Evolutionary conservation across 2,329 filamentous ascomycete genomes (phyloP).

Genomic region (Zymoseptoria tritici): DNA sequence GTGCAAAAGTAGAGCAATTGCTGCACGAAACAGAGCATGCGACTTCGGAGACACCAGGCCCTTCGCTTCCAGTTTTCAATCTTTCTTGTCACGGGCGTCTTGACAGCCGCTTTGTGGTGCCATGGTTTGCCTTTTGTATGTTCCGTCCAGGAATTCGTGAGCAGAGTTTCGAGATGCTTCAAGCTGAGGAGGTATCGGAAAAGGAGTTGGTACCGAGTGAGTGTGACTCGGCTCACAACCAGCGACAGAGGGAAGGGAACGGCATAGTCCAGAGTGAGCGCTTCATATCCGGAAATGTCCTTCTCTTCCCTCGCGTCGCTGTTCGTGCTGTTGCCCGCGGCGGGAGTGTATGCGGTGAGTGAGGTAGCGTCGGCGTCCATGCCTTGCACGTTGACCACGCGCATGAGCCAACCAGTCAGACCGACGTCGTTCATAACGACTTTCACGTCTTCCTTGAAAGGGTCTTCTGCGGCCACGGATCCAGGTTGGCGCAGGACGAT

Average conservation of each 20-base stretch:
- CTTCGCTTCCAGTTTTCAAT: slow-evolving; percentile 89
- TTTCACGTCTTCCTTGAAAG: slow-evolving; percentile 97
- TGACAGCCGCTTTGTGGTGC: slow-evolving; percentile 55
- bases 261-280: slow-evolving; percentile 84
- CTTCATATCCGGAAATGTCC: slow-evolving; percentile 83
- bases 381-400: slow-evolving; percentile 92
- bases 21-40: slow-evolving; percentile 96
- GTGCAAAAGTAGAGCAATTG: slow-evolving; percentile 96
- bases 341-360: slow-evolving; percentile 59
- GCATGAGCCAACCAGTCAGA: slow-evolving; percentile 87
- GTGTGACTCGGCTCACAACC: slow-evolving; percentile 89
- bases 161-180: slow-evolving; percentile 78
- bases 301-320: slow-evolving; percentile 62
- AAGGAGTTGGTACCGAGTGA: slow-evolving; percentile 92
- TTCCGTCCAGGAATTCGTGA: slow-evolving; percentile 83
- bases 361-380: slow-evolving; percentile 59
- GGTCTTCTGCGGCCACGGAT: slow-evolving; percentile 85
- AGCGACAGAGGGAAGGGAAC: slow-evolving; percentile 93
- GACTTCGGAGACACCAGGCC: slow-evolving; percentile 81
- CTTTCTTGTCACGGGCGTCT: slow-evolving; percentile 49
- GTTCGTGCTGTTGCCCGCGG: slow-evolving; percentile 47
- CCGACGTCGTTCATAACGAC: slow-evolving; percentile 94
- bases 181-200: slow-evolving; percentile 90
- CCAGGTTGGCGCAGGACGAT: slow-evolving; percentile 93
- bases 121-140: slow-evolving; percentile 75